A percentile compares a stretch with the other conserved stretches of the same genome.
phyloP scores from a whole-genome alignment of 306 rosid species.

The Medicago ruthenica region DNA sequence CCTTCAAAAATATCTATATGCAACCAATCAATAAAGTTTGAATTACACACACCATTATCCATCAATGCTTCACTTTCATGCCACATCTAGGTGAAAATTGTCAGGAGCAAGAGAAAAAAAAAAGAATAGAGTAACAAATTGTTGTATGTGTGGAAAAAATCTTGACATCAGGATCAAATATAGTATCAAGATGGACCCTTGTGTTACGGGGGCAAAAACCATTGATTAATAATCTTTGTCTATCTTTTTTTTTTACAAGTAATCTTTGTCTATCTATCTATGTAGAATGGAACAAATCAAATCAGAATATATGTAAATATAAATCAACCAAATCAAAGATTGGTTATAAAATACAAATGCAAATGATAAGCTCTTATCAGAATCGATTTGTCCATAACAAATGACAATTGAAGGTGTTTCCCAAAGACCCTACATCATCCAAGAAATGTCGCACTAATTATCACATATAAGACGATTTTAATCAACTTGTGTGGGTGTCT shows the following conservation, averaged over 20 bases:
- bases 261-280: neutral
- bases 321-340: slow-evolving; percentile 3
- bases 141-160: neutral
- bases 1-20: too few species aligned
- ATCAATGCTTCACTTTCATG: neutral
- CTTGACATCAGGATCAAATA: neutral
- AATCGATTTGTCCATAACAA: slow-evolving; percentile 24
- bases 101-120: neutral
- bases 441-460: neutral
- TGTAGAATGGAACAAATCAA: slow-evolving; percentile 12
- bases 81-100: neutral
- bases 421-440: slow-evolving; percentile 38
- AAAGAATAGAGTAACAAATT: neutral
- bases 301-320: neutral
- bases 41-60: neutral
- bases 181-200: slow-evolving; percentile 21
- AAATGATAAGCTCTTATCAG: neutral
- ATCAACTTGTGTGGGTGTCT: too few species aligned
- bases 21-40: too few species aligned
- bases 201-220: neutral
- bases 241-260: too few species aligned
- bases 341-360: neutral
- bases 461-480: neutral
- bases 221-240: neutral
- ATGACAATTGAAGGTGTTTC: slow-evolving; percentile 39